These are phyloP conservation scores for Cudoniella acicularis DNA, from an alignment of 495 filamentous ascomycete genomes.

Conservation along the genomic window DNA sequence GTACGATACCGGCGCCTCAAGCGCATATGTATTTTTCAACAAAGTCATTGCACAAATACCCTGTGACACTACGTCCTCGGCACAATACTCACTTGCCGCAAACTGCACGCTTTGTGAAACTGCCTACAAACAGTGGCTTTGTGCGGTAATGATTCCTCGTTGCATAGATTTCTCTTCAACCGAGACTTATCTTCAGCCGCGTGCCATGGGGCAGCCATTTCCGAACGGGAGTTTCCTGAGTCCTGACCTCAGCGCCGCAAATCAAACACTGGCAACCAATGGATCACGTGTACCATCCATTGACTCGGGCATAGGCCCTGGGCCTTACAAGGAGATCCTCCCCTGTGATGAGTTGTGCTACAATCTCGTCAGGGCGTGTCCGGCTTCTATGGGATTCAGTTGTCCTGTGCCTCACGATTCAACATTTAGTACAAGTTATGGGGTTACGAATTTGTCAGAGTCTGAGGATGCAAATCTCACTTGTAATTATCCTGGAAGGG, in stretches of 20 bases:
- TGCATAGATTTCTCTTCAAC: slow-evolving; percentile 74
- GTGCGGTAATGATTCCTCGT: slow-evolving; percentile 84
- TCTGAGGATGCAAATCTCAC: slow-evolving; percentile 14
- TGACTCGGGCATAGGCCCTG: slow-evolving; percentile 66
- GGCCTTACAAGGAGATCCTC: slow-evolving; percentile 90
- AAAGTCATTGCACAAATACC: slow-evolving; percentile 79
- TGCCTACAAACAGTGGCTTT: slow-evolving; percentile 93
- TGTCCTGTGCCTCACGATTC: slow-evolving; percentile 58
- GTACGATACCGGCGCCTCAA: slow-evolving; percentile 71
- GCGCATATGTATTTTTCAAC: slow-evolving; percentile 63
- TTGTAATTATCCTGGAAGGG: slow-evolving; percentile 25
- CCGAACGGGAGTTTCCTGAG: slow-evolving; percentile 58
- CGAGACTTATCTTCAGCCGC: slow-evolving; percentile 54
- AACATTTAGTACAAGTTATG: slow-evolving; percentile 64
- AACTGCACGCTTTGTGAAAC: slow-evolving; percentile 69
- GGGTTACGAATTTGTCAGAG: slow-evolving; percentile 34
- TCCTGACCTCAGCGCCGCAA: slow-evolving; percentile 30
- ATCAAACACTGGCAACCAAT: slow-evolving; percentile 29
- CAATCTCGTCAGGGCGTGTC: slow-evolving; percentile 77
- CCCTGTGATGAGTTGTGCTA: slow-evolving; percentile 85
- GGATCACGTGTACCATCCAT: slow-evolving; percentile 66
- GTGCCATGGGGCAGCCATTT: slow-evolving; percentile 65
- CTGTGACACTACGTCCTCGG: slow-evolving; percentile 65
- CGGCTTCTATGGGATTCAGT: slow-evolving; percentile 67
- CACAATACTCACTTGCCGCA: slow-evolving; percentile 75